Percentiles rank a stretch among this genome's conserved stretches.
phyloP scores from a whole-genome alignment of 2,329 filamentous ascomycete genomes.

The Rasamsonia emersonii region DNA sequence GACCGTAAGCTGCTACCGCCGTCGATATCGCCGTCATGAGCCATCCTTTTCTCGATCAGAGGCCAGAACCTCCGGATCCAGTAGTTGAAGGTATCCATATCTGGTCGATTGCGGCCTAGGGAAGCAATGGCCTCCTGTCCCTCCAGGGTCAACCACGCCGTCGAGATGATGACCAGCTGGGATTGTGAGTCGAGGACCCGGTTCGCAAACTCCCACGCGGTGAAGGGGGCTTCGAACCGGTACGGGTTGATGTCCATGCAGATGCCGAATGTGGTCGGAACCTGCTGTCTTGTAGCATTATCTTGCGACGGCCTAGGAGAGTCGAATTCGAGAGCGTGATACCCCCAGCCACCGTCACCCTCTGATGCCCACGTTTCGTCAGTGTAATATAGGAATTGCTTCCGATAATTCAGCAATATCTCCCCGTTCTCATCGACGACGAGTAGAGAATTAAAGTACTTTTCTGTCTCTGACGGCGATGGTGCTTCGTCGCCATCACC shows the following conservation, averaged over 20 bases:
- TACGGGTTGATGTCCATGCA: slow-evolving; percentile 56
- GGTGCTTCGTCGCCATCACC: slow-evolving; percentile 2
- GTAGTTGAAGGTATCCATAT: slow-evolving; percentile 54
- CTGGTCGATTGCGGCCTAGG: slow-evolving; percentile 39
- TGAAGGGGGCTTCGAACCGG: slow-evolving; percentile 50
- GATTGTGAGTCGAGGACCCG: slow-evolving; percentile 42
- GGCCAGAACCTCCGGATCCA: slow-evolving; percentile 55
- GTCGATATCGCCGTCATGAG: slow-evolving; percentile 19
- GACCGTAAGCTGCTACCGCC: slow-evolving; percentile 11
- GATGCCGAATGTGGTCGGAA: slow-evolving; percentile 40
- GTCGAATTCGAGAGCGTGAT: slow-evolving; percentile 16
- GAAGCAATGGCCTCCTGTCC: slow-evolving; percentile 39
- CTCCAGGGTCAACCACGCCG: slow-evolving; percentile 54
- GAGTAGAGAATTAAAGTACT: slow-evolving; percentile 52
- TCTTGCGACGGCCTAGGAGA: not conserved
- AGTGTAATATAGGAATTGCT: slow-evolving; percentile 58
- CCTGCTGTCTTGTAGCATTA: slow-evolving; percentile 4
- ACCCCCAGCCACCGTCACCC: slow-evolving; percentile 31
- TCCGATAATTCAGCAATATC: slow-evolving; percentile 54
- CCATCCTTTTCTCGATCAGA: slow-evolving; percentile 27
- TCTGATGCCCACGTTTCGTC: slow-evolving; percentile 57
- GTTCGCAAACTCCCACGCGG: slow-evolving; percentile 52
- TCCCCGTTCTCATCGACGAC: slow-evolving; percentile 47
- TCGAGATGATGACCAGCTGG: slow-evolving; percentile 49
- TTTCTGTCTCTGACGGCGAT: slow-evolving; percentile 11